Base-by-base conservation (phyloP, 768 basidiomycete genomes). In the Trametes cinnabarina region DNA sequence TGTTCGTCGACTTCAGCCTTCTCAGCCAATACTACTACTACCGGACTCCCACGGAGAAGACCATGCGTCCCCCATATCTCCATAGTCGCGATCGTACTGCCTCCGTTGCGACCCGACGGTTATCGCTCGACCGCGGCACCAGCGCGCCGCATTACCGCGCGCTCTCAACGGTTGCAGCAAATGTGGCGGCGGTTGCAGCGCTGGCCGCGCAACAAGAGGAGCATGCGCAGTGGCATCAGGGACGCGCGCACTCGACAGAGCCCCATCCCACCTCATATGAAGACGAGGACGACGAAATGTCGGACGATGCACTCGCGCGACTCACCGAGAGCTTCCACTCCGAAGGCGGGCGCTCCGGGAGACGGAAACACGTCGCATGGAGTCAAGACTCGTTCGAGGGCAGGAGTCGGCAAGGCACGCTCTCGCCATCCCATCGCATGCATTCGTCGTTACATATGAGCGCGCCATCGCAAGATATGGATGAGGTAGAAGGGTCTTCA, bases 21-120 rank as follows among this genome's bases (percentile, higher is more conserved):
- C 75, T 95, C 43, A 69, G 67, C 8, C 96, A 99, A 70, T 98
- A 87, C 74, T 76, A 86, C 67, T 90, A 96, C 74, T 96, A 94
- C 66, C 72, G 77, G 40, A 68, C 72, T 17, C 49, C 26, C 1
- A 7, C 50, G 8, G 72, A 55, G 55, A 61, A 61, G 55, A 30
- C 41, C 10, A 22, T 34, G 23, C 60, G 55, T 9, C 55, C 54
- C n/a, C 53, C 59, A 20, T 61, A 57, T 41, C 60, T 57, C 41
- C 60, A 61, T 25, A 39, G 46, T n/a, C 43, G 60, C 26, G 55
- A 61, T 12, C 60, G 60, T 25, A 61, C 60, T 32, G 22, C 57
- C 8, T 47, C 50, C 5, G 40, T 55, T 22, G 44, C 69, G 40
- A 56, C 73, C 46, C 79, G 82, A 25, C 78, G 80, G 51, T 56